A percentile compares a stretch with the other conserved stretches of the same genome.
These are phyloP conservation scores for Fusarium sp. DNA, from an alignment of 2,329 filamentous ascomycete genomes.

Conservation along the genomic window DNA sequence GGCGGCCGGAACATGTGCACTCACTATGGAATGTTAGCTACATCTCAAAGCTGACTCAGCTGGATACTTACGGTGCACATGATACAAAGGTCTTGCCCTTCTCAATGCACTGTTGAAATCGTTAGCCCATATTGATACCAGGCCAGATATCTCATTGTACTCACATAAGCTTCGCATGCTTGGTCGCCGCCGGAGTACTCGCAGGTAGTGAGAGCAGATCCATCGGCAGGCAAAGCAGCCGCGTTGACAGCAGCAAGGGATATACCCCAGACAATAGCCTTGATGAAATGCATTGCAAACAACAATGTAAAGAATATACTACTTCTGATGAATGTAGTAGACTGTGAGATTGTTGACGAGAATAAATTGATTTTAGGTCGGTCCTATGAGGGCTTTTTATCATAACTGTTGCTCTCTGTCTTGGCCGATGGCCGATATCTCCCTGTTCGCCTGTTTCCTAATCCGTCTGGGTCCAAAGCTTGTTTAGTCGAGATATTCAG, in stretches of 20 bases:
- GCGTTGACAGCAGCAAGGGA: slow-evolving; percentile 3
- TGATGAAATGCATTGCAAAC: slow-evolving; percentile 7
- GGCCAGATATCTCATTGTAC: neutral
- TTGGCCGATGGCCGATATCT: neutral
- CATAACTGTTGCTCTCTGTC: neutral
- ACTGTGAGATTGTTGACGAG: neutral
- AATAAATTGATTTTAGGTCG: neutral
- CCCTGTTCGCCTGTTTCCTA: neutral
- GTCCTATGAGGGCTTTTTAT: neutral
- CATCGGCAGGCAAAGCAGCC: neutral
- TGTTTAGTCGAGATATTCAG: neutral
- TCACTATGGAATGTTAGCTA: neutral
- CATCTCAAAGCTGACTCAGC: neutral
- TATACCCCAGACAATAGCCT: slow-evolving; percentile 4
- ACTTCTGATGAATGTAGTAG: neutral
- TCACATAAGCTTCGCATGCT: slow-evolving; percentile 1
- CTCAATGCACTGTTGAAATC: neutral
- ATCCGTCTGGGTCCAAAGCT: neutral
- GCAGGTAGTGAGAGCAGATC: neutral
- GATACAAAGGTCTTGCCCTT: neutral
- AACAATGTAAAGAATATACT: neutral
- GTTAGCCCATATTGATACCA: neutral
- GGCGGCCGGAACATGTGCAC: neutral
- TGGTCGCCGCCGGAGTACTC: neutral
- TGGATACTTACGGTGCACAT: neutral